A percentile compares a stretch with the other conserved stretches of the same genome.
These are phyloP conservation scores for Macrolepiota albuminosa DNA, from an alignment of 768 basidiomycete genomes.

Conservation along the genomic window DNA sequence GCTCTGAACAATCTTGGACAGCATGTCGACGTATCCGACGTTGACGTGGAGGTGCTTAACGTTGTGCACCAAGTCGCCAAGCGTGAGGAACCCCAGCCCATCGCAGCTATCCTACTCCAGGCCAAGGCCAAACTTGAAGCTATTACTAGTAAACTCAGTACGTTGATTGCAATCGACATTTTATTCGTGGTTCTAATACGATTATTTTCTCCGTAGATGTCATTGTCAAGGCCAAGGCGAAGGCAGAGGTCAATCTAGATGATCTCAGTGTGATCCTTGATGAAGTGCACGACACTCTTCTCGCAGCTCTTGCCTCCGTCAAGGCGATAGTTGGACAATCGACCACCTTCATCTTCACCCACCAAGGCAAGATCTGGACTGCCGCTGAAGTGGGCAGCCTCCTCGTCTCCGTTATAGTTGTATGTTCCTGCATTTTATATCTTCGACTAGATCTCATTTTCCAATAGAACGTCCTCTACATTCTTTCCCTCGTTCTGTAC, in stretches of 20 bases:
- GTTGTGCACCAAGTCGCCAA: not conserved
- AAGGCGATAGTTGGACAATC: not conserved
- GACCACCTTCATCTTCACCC: not conserved
- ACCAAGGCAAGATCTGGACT: not conserved
- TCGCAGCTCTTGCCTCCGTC: not conserved
- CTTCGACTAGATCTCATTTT: not conserved
- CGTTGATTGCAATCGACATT: not conserved
- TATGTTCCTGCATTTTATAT: not conserved
- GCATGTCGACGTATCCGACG: not conserved
- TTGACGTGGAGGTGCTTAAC: not conserved
- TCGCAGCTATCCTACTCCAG: not conserved
- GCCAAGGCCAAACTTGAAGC: not conserved
- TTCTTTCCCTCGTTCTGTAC: not conserved
- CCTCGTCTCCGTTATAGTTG: not conserved
- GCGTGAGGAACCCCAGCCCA: not conserved
- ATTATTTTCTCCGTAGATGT: not conserved
- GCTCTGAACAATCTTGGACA: not conserved
- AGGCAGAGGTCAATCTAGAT: not conserved
- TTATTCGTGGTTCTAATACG: not conserved
- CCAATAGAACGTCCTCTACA: not conserved
- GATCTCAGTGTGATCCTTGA: not conserved
- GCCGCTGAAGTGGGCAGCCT: not conserved
- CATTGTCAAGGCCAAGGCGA: not conserved
- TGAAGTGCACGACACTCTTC: not conserved
- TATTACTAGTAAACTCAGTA: not conserved